A percentile compares a stretch with the other conserved stretches of the same genome.
Evolutionary conservation across 768 basidiomycete species (phyloP).

Genomic region (Tulasnella sp.): DNA sequence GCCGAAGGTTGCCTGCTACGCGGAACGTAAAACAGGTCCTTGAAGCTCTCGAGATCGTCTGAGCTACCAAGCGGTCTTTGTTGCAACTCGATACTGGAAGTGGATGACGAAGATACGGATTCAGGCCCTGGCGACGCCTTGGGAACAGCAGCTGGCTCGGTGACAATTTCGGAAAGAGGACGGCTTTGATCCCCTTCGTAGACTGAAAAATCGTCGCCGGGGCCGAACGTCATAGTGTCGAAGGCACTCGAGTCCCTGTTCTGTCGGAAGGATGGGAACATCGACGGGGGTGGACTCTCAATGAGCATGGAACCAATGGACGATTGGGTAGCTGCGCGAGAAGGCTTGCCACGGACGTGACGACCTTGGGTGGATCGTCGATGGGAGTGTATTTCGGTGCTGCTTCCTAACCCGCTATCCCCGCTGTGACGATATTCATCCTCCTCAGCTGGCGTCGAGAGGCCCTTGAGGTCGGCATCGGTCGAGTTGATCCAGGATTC

Average conservation of each 20-base stretch:
- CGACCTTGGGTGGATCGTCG: not conserved
- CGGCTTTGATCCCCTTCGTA: not conserved
- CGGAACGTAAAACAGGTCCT: constrained; percentile 36
- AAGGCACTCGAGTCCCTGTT: constrained; percentile 9
- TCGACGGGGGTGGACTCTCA: constrained; percentile 32
- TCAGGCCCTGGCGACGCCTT: not conserved
- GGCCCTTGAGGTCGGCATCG: constrained; percentile 22
- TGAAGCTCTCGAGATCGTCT: constrained; percentile 36
- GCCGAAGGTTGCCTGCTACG: constrained; percentile 31
- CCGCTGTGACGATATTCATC: constrained; percentile 26
- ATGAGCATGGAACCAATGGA: constrained; percentile 25
- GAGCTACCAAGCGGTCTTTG: constrained; percentile 25
- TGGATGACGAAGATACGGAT: constrained; percentile 1
- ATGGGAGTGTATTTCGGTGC: constrained; percentile 11
- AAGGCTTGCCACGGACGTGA: not conserved
- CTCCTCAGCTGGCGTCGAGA: not conserved
- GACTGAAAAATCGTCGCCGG: constrained; percentile 12
- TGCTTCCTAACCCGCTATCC: constrained; percentile 28
- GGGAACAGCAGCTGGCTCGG: not conserved
- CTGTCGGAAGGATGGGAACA: constrained; percentile 33
- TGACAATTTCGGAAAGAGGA: not conserved
- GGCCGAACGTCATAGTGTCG: constrained; percentile 30
- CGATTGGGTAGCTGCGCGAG: constrained; percentile 21
- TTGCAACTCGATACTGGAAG: constrained; percentile 9
- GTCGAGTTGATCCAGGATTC: constrained; percentile 26